A percentile compares a stretch with the other conserved stretches of the same genome.
Conservation (phyloP, 2,329 filamentous ascomycete species). For the Monilinia polystroma region DNA sequence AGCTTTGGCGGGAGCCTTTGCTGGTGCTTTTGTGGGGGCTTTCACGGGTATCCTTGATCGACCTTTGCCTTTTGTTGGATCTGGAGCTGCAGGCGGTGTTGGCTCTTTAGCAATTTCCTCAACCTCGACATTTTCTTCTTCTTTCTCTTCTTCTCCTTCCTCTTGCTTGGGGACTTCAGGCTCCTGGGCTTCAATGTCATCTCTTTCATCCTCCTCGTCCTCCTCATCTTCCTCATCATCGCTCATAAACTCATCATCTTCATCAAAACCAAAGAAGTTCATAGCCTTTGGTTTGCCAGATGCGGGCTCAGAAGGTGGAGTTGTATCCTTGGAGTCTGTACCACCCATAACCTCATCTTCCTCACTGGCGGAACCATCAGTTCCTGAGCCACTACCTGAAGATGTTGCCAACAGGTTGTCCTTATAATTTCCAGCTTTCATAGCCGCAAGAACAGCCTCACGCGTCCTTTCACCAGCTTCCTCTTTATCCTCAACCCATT, state of each 20-base stretch:
- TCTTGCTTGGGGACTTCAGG: constrained; percentile 46
- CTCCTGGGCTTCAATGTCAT: constrained; percentile 29
- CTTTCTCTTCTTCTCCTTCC: constrained; percentile 19
- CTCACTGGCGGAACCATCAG: constrained; percentile 29
- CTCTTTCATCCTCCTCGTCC: constrained; percentile 26
- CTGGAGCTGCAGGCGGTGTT: constrained; percentile 26
- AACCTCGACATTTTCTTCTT: constrained; percentile 46
- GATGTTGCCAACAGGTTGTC: constrained; percentile 55
- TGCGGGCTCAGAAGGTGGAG: constrained; percentile 47
- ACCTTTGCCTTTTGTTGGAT: constrained; percentile 39
- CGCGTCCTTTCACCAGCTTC: constrained; percentile 81
- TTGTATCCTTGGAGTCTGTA: constrained; percentile 45
- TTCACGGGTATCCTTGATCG: constrained; percentile 35
- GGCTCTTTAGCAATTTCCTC: constrained; percentile 33
- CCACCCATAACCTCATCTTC: constrained; percentile 39
- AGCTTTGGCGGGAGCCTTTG: constrained; percentile 41
- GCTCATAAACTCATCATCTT: constrained; percentile 74
- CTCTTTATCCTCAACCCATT: constrained; percentile 95
- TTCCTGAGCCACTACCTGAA: constrained; percentile 41
- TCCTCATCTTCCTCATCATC: constrained; percentile 56
- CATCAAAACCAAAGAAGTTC: constrained; percentile 74
- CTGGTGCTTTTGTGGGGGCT: constrained; percentile 32
- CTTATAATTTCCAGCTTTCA: constrained; percentile 62
- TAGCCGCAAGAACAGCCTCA: constrained; percentile 69
- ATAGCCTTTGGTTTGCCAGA: constrained; percentile 40